A percentile compares a stretch with the other conserved stretches of the same genome.
phyloP scores from a whole-genome alignment of 305 asterid genomes.

The Fraxinus angustifolia region DNA sequence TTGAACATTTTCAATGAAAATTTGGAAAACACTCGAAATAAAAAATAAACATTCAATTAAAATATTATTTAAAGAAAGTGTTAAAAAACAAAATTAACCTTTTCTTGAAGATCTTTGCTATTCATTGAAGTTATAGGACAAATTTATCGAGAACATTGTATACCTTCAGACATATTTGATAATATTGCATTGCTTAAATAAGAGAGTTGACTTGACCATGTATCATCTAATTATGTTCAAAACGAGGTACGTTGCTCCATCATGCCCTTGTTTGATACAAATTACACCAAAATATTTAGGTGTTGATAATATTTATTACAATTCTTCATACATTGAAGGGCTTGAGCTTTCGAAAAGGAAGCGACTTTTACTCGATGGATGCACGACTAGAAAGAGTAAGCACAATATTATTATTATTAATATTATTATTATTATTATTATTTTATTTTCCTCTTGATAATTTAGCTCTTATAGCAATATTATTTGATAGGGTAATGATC shows the following conservation, averaged over 20 bases:
- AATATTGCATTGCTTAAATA: background rate
- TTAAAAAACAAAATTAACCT: background rate
- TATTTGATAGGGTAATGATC: background rate
- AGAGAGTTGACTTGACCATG: background rate
- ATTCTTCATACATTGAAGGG: conserved; percentile 48
- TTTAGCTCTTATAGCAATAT: background rate
- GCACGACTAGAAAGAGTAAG: conserved; percentile 30
- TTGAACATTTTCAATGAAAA: too few relatives aligned
- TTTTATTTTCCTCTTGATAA: too few relatives aligned
- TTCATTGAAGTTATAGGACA: background rate
- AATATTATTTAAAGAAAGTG: too few relatives aligned
- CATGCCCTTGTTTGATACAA: background rate
- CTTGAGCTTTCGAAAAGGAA: conserved; percentile 43
- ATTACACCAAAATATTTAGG: background rate
- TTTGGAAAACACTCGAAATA: too few relatives aligned
- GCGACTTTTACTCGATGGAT: conserved; percentile 46
- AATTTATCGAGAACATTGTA: background rate
- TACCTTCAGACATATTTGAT: background rate
- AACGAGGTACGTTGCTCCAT: conserved; percentile 49
- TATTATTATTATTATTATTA: background rate
- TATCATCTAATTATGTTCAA: background rate
- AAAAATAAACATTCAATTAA: too few relatives aligned
- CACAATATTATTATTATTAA: background rate
- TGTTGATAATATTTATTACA: background rate
- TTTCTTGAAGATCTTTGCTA: background rate